A percentile compares a stretch with the other conserved stretches of the same genome.
Evolutionary conservation across 495 filamentous ascomycete species (phyloP).

Genomic region (Talaromyces stipitatus): DNA sequence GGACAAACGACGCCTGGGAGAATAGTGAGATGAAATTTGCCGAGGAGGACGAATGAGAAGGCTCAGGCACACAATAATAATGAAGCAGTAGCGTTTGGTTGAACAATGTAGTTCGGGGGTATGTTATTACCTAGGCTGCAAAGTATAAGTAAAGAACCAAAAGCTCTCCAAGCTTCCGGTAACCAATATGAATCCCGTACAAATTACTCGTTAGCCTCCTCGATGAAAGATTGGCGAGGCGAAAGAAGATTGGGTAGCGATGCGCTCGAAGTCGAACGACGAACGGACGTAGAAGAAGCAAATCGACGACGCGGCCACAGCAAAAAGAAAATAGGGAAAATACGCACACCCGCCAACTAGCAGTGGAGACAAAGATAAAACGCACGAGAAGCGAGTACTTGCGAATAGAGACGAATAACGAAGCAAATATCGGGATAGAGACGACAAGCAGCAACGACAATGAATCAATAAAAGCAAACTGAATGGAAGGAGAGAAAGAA

Average conservation of each 20-base stretch:
- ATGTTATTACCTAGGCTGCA: not conserved
- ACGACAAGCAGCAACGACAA: not conserved
- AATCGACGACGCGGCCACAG: slow-evolving; percentile 6
- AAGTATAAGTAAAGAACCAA: not conserved
- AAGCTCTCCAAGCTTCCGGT: slow-evolving; percentile 3
- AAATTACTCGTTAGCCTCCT: not conserved
- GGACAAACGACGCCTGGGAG: slow-evolving; percentile 17
- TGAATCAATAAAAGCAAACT: slow-evolving; percentile 6
- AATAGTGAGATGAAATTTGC: slow-evolving; percentile 5
- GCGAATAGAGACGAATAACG: not conserved
- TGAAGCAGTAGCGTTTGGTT: not conserved
- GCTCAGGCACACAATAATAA: slow-evolving; percentile 5
- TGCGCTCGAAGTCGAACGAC: slow-evolving; percentile 16
- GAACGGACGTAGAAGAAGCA: slow-evolving; percentile 10
- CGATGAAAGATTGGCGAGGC: slow-evolving; percentile 4
- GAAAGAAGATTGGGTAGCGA: slow-evolving; percentile 16
- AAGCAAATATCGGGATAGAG: not conserved
- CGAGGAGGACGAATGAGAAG: slow-evolving; percentile 14
- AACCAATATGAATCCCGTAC: slow-evolving; percentile 10
- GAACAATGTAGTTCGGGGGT: not conserved
- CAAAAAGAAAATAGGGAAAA: slow-evolving; percentile 10
- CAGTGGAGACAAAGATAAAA: not conserved
- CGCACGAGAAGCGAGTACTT: slow-evolving; percentile 2
- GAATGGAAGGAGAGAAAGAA: slow-evolving; percentile 15
- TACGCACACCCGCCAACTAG: not conserved